phyloP scores from a whole-genome alignment of 495 filamentous ascomycete species.

The Xylaria grammica region DNA sequence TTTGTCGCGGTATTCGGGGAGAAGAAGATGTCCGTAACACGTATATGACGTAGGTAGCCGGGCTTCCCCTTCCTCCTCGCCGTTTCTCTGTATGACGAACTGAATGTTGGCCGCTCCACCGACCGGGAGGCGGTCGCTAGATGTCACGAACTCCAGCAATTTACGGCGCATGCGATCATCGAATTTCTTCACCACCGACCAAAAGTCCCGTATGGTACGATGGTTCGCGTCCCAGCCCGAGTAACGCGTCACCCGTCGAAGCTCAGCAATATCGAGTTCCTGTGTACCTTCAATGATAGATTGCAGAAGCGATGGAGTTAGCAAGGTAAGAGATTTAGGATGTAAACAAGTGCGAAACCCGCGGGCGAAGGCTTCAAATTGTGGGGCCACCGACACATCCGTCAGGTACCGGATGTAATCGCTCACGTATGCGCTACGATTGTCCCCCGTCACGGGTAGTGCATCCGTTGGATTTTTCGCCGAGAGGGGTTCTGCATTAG shows the following conservation, averaged over 20 bases:
- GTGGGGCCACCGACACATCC: slow-evolving; percentile 73
- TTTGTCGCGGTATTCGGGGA: slow-evolving; percentile 79
- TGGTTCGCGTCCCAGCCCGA: slow-evolving; percentile 76
- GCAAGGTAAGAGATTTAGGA: slow-evolving; percentile 69
- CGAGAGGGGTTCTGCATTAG: slow-evolving; percentile 33
- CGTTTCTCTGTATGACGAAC: slow-evolving; percentile 84
- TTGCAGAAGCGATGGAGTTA: slow-evolving; percentile 72
- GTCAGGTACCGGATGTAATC: slow-evolving; percentile 90
- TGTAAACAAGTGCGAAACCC: slow-evolving; percentile 83
- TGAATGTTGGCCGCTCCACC: slow-evolving; percentile 77
- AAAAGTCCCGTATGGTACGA: slow-evolving; percentile 76
- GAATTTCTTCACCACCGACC: slow-evolving; percentile 74
- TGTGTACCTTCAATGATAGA: slow-evolving; percentile 80
- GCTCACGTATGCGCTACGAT: slow-evolving; percentile 77
- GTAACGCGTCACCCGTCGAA: slow-evolving; percentile 73
- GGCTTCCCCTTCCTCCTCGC: slow-evolving; percentile 60
- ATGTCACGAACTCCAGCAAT: slow-evolving; percentile 93
- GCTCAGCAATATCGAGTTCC: slow-evolving; percentile 73
- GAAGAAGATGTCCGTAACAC: slow-evolving; percentile 83
- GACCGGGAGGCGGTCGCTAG: slow-evolving; percentile 86
- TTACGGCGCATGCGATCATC: slow-evolving; percentile 69
- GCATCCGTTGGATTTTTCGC: slow-evolving; percentile 54
- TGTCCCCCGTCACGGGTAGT: slow-evolving; percentile 72
- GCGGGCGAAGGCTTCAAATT: slow-evolving; percentile 78
- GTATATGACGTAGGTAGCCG: slow-evolving; percentile 83